Conservation (phyloP, 768 basidiomycete genomes). For the Rhodotorula babjevae region DNA sequence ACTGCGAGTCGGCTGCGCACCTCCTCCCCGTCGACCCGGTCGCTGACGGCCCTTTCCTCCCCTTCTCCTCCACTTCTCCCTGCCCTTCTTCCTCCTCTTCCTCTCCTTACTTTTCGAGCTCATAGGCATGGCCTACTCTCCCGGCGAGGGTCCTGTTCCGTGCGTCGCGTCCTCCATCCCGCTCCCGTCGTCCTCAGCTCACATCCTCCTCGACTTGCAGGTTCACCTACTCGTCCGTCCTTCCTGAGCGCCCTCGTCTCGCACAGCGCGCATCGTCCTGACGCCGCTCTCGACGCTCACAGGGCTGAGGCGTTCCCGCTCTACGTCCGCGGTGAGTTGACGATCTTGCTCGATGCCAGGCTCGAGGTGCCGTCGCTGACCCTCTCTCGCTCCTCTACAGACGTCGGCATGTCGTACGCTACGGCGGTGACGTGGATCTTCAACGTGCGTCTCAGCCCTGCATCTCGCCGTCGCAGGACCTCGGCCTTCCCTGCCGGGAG, state of each 20-base stretch:
- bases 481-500: too few species aligned
- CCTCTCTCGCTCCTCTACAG: too few species aligned
- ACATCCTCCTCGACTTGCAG: too few species aligned
- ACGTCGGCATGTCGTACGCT: conserved; percentile 40
- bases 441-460: conserved; percentile 1
- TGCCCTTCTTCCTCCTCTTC: neutral
- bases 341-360: too few species aligned
- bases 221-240: neutral
- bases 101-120: too few species aligned
- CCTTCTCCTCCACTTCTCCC: too few species aligned
- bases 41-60: neutral
- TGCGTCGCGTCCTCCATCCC: conserved; percentile 20
- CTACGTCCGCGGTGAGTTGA: conserved; percentile 28
- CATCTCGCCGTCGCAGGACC: neutral
- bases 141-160: conserved; percentile 37
- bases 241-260: too few species aligned
- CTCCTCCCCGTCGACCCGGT: neutral
- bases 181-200: too few species aligned
- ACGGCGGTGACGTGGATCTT: conserved; percentile 29
- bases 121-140: conserved; percentile 36
- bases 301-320: conserved; percentile 40
- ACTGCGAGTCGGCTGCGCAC: conserved; percentile 2
- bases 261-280: too few species aligned
- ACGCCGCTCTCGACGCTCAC: too few species aligned
- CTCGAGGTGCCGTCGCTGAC: too few species aligned